phyloP scores from a whole-genome alignment of 768 basidiomycete genomes.

The Coprinellus micaceus region DNA sequence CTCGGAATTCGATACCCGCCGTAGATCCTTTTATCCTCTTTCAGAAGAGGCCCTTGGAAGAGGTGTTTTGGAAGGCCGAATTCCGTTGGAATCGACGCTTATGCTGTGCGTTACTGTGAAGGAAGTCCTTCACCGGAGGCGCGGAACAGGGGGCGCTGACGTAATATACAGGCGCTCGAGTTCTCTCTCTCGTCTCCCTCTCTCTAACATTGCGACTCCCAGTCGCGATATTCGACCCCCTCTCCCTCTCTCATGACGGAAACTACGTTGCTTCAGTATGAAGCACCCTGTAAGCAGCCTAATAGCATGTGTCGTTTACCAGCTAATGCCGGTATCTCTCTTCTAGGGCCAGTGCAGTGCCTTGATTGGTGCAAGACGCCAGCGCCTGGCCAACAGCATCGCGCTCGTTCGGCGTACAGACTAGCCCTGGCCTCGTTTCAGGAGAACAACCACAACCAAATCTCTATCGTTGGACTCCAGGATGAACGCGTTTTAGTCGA shows the following conservation, averaged over 20 bases:
- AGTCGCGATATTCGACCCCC: background rate
- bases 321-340: slow-evolving; percentile 1
- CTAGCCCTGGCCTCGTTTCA: slow-evolving; percentile 82
- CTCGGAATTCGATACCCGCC: no score
- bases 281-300: slow-evolving; percentile 70
- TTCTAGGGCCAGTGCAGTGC: slow-evolving; percentile 78
- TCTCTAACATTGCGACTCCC: background rate
- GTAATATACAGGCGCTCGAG: background rate
- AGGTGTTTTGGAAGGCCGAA: no score
- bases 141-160: no score
- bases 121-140: no score
- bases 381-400: slow-evolving; percentile 66
- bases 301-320: background rate
- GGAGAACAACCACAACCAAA: slow-evolving; percentile 80
- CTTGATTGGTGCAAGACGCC: slow-evolving; percentile 87
- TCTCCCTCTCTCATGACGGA: slow-evolving; percentile 51
- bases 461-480: slow-evolving; percentile 74
- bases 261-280: slow-evolving; percentile 73
- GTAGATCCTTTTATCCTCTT: no score
- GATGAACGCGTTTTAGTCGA: slow-evolving; percentile 87
- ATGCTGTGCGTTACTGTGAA: no score
- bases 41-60: no score
- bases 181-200: background rate
- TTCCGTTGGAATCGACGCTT: no score
- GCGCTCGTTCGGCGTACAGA: slow-evolving; percentile 76